These are phyloP conservation scores for Globisporangium spinosum DNA, from an alignment of 352 stramenopile genomes.

Conservation along the genomic window DNA sequence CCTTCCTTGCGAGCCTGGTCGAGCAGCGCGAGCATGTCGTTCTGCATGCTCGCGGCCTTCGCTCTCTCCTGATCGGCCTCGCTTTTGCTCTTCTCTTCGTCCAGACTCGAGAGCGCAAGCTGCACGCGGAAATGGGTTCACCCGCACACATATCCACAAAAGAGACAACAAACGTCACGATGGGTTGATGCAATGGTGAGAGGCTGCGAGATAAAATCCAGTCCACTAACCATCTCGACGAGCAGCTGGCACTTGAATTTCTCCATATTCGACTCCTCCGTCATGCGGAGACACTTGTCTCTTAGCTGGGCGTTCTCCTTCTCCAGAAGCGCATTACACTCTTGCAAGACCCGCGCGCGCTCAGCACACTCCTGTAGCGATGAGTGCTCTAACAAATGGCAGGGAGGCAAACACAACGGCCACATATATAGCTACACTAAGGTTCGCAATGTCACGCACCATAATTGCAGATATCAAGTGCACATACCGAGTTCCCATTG, in stretches of 20 bases:
- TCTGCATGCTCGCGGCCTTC: constrained; percentile 49
- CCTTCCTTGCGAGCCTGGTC: constrained; percentile 63
- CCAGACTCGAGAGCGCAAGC: constrained; percentile 77
- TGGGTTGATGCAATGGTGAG: too few species aligned
- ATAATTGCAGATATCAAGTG: neutral
- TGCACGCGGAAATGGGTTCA: constrained; percentile 15
- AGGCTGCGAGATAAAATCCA: neutral
- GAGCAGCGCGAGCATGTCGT: constrained; percentile 65
- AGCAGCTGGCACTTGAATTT: constrained; percentile 88
- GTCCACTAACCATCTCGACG: constrained; percentile 70
- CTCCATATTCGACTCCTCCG: constrained; percentile 82
- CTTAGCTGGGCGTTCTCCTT: constrained; percentile 57
- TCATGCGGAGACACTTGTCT: constrained; percentile 56
- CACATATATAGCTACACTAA: neutral
- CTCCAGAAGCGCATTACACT: constrained; percentile 46
- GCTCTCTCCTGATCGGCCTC: constrained; percentile 66
- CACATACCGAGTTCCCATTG: constrained; percentile 67
- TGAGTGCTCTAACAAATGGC: constrained; percentile 45
- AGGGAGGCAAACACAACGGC: neutral
- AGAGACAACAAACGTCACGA: too few species aligned
- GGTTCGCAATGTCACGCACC: neutral
- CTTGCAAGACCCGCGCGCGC: constrained; percentile 29
- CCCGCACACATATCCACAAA: too few species aligned
- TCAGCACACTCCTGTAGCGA: constrained; percentile 43
- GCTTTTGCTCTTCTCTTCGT: constrained; percentile 63